phyloP scores from a whole-genome alignment of 179 eudicot genomes.

The Patellifolia procumbens region DNA sequence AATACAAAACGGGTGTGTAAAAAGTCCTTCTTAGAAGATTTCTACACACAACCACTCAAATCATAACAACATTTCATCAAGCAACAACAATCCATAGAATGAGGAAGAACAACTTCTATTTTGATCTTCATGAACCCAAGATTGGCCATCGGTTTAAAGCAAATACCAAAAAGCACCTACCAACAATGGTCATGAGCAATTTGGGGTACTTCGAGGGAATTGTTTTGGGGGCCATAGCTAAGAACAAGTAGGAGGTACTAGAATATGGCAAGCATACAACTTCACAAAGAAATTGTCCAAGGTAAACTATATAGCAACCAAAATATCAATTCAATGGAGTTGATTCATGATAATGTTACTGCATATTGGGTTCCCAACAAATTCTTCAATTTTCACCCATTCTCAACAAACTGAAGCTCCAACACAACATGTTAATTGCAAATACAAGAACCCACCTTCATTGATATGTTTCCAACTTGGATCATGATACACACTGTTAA shows the following conservation, averaged over 20 bases:
- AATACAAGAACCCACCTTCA: not conserved
- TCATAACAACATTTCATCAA: not conserved
- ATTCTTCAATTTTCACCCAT: not conserved
- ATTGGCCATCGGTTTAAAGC: not conserved
- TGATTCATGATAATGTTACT: not conserved
- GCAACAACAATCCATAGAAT: not conserved
- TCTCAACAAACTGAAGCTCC: not conserved
- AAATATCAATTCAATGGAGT: not conserved
- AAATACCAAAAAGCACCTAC: no score
- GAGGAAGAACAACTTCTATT: not conserved
- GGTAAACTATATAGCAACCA: not conserved
- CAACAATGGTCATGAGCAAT: not conserved
- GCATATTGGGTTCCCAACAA: not conserved
- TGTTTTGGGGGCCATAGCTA: not conserved
- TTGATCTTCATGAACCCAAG: not conserved
- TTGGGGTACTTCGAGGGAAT: no score
- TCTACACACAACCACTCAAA: not conserved
- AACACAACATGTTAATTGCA: not conserved
- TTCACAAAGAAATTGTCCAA: not conserved
- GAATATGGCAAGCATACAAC: not conserved
- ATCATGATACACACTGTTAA: not conserved
- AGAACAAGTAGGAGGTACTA: not conserved
- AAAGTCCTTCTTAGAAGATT: not conserved
- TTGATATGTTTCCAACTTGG: not conserved
- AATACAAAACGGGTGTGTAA: not conserved